These are phyloP conservation scores for Paspalum notatum DNA, from an alignment of 176 grass and related monocot species.

Conservation along the genomic window DNA sequence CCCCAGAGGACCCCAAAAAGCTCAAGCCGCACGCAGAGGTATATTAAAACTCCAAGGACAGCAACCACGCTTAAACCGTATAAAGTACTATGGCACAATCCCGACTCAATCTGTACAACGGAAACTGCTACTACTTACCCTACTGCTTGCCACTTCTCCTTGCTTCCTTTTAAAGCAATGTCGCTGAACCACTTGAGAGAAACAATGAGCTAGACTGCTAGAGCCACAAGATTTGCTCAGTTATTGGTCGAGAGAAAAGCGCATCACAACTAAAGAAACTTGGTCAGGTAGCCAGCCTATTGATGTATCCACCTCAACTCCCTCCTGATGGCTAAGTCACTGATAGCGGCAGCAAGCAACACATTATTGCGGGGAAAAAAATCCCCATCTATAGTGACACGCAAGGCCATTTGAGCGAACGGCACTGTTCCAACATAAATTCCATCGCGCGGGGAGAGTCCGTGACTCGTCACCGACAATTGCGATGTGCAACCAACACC, in stretches of 20 bases:
- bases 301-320: constrained; percentile 37
- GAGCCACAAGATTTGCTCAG: constrained; percentile 6
- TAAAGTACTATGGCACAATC: not conserved
- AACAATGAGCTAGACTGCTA: not conserved
- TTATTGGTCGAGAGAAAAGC: constrained; percentile 4
- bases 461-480: not conserved
- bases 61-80: not conserved
- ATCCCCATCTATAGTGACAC: not conserved
- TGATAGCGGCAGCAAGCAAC: not conserved
- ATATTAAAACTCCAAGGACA: not conserved
- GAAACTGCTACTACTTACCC: not conserved
- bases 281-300: not conserved
- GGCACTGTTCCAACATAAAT: not conserved
- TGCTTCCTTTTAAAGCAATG: not conserved
- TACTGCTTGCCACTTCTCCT: not conserved
- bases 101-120: not conserved
- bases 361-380: not conserved
- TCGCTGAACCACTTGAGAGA: not conserved
- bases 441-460: not conserved
- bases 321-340: not conserved
- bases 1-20: not conserved
- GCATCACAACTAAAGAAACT: not conserved
- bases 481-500: not conserved
- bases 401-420: not conserved
- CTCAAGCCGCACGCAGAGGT: no score